phyloP scores from a whole-genome alignment of 140 eudicot species.

The Artemisia princeps region DNA sequence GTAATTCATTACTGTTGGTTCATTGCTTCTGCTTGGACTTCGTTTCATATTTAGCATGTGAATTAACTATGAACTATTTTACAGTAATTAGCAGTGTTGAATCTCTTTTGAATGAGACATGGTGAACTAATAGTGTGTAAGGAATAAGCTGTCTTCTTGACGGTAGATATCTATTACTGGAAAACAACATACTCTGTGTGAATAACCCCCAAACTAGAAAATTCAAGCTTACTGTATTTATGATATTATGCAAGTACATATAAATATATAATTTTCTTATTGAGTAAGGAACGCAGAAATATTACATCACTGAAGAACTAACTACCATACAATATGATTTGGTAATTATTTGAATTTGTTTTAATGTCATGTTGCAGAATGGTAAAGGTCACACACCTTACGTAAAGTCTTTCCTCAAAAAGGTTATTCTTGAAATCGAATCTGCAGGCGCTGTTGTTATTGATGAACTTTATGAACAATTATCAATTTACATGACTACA shows the following conservation, averaged over 20 bases:
- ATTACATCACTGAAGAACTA: slow-evolving; percentile 3
- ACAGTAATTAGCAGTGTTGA: too few relatives aligned
- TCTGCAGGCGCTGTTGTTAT: slow-evolving; percentile 47
- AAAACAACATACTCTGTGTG: not conserved
- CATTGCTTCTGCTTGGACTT: too few relatives aligned
- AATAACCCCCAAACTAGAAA: not conserved
- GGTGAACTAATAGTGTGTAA: too few relatives aligned
- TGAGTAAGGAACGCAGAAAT: not conserved
- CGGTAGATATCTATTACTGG: not conserved
- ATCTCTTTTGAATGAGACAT: too few relatives aligned
- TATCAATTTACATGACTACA: slow-evolving; percentile 51
- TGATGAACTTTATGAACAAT: slow-evolving; percentile 70
- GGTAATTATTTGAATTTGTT: slow-evolving; percentile 8
- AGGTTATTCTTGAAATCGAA: slow-evolving; percentile 71
- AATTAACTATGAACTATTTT: too few relatives aligned
- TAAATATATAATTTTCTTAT: not conserved
- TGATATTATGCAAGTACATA: not conserved
- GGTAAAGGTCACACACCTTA: slow-evolving; percentile 52
- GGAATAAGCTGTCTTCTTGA: too few relatives aligned
- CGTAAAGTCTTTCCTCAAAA: slow-evolving; percentile 56
- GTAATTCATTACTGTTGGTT: too few relatives aligned
- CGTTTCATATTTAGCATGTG: too few relatives aligned
- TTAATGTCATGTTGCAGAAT: slow-evolving; percentile 38
- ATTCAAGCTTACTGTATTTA: not conserved
- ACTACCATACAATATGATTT: not conserved